phyloP scores from a whole-genome alignment of 306 rosid species.

The Vigna mungo region DNA sequence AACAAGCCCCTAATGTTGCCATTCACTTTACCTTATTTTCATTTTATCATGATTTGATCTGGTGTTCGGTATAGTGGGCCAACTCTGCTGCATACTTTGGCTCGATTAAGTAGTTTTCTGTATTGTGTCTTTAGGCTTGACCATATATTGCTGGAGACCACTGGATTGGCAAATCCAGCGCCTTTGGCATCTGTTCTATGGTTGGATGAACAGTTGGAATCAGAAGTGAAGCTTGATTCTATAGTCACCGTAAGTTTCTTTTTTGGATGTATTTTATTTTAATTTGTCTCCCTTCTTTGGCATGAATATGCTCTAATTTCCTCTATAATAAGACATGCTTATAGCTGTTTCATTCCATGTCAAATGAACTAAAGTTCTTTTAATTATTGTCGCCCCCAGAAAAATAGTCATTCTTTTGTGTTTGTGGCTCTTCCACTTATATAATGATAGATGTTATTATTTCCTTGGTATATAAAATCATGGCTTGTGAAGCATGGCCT shows the following conservation, averaged over 20 bases:
- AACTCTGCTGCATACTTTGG: constrained; percentile 24
- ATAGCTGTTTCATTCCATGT: constrained; percentile 4
- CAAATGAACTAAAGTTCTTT: constrained; percentile 28
- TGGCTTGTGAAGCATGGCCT: constrained; percentile 10
- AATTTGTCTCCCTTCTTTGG: background rate
- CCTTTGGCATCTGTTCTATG: constrained; percentile 96
- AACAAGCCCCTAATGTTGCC: background rate
- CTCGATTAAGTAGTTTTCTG: background rate
- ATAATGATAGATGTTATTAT: constrained; percentile 17
- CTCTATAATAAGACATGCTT: background rate
- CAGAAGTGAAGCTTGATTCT: constrained; percentile 86
- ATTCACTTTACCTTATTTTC: constrained; percentile 27
- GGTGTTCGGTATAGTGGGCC: background rate
- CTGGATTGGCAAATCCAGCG: constrained; percentile 98
- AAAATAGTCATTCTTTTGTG: too few species aligned
- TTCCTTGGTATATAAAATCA: constrained; percentile 17
- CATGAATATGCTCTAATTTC: background rate
- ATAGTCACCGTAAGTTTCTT: constrained; percentile 77
- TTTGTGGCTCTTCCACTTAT: constrained; percentile 21
- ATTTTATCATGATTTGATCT: background rate
- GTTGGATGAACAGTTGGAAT: constrained; percentile 96
- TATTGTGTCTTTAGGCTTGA: constrained; percentile 65
- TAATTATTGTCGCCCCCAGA: background rate
- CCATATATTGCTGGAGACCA: constrained; percentile 95
- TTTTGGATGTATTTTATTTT: constrained; percentile 2